These are phyloP conservation scores for Pleurozium schreberi DNA, from an alignment of 225 moss, liverwort and hornwort genomes.

Conservation along the genomic window DNA sequence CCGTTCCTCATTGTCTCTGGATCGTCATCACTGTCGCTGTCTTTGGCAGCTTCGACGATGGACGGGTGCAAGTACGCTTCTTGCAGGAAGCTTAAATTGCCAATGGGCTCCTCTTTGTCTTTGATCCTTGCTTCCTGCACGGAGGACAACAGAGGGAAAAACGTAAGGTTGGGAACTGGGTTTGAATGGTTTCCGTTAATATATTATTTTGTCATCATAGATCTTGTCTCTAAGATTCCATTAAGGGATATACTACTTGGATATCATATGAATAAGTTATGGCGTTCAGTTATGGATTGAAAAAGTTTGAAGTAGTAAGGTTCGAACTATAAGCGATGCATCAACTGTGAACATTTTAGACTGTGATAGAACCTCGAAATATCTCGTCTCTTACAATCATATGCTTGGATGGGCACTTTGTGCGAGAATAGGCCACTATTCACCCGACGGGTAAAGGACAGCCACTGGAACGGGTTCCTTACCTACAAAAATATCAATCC, in stretches of 20 bases:
- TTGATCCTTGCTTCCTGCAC: conserved; percentile 69
- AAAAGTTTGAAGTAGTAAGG: no score
- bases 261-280: background rate
- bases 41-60: conserved; percentile 8
- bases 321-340: background rate
- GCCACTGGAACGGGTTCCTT: background rate
- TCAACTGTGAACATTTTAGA: background rate
- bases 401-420: background rate
- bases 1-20: conserved; percentile 31
- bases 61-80: conserved; percentile 65
- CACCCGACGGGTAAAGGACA: background rate
- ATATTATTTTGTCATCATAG: background rate
- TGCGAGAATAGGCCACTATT: background rate
- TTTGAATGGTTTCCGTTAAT: no score
- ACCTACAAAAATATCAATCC: background rate
- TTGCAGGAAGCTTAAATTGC: conserved; percentile 22
- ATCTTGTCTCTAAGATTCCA: background rate
- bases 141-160: background rate
- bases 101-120: conserved; percentile 34
- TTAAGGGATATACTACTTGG: background rate
- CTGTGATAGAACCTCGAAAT: background rate
- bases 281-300: background rate
- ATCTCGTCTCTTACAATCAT: background rate
- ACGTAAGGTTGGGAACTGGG: background rate
- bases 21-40: conserved; percentile 19